Base-by-base conservation (phyloP, 2,329 filamentous ascomycete species). In the Aspergillus floridensis region DNA sequence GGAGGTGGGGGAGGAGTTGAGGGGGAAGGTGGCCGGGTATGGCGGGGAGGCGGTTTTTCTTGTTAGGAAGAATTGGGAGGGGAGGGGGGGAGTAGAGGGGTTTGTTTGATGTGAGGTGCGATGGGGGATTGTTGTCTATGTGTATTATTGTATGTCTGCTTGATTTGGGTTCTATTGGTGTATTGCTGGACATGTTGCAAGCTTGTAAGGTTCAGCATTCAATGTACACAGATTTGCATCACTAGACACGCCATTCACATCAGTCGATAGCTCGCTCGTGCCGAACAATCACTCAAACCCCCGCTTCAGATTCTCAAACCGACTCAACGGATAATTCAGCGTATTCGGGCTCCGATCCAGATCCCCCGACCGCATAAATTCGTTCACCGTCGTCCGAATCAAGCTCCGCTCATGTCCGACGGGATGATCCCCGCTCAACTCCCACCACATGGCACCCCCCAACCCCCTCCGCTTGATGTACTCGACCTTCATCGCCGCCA, bases 401-500 rank as follows among this genome's bases (percentile, higher is more conserved):
- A 4, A 76, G 72, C 71, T 87, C 50, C 53, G 46, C 53, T 55
- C 53, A 48, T 55, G 41, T 4, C n/a, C 10, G 1, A 55, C 53
- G 12, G 26, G 53, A 12, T 48, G 38, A 72, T 97, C 93, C 0
- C 85, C 87, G 69, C 89, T 93, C 68, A 86, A 90, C 79, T 97
- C 93, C 91, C 91, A 96, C 92, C 92, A 97, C 92, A 97, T 97
- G n/a, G 84, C 91, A 16, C 93, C 93, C 3, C 92, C 93, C 0
- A 97, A 82, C 0, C 84, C 80, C 44, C 83, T 79, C 21, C 84
- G 73, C 69, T 81, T 84, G 70, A 97, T 85, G 72, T 86, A 96
- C 12, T 84, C 78, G 2, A 87, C 87, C 80, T 96, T 98, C 65
- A 77, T 73, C 63, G 80, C 79, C 4, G 87, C 89, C 73, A 92